A percentile compares a stretch with the other conserved stretches of the same genome.
Conservation (phyloP, 23 red algal genomes). For the Gracilaria vermiculophylla region DNA sequence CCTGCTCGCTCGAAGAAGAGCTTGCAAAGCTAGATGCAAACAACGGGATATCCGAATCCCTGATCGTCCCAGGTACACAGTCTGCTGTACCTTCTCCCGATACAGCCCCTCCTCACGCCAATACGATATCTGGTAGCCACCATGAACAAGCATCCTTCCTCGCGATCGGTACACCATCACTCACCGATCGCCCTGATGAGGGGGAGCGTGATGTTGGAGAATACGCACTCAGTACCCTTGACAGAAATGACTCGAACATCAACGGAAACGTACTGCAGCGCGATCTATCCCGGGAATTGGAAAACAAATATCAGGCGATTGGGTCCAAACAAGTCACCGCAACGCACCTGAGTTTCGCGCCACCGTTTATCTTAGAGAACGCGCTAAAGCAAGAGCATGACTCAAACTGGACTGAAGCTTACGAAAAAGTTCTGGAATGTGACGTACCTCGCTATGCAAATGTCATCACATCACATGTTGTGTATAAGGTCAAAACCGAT, state of each 20-base stretch:
- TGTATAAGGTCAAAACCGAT: conserved; percentile 29
- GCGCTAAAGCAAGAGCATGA: background rate
- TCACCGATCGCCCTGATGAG: too few relatives aligned
- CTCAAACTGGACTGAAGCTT: conserved; percentile 1
- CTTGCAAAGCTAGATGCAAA: background rate
- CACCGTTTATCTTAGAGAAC: conserved; percentile 1
- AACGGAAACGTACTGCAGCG: background rate
- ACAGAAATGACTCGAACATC: too few relatives aligned
- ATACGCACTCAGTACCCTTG: too few relatives aligned
- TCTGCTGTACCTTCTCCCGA: too few relatives aligned
- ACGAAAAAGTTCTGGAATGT: background rate
- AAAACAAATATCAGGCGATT: background rate
- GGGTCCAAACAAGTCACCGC: background rate
- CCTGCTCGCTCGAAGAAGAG: too few relatives aligned
- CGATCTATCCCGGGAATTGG: background rate
- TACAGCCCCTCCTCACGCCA: too few relatives aligned
- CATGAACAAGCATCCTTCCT: too few relatives aligned
- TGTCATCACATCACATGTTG: conserved; percentile 6
- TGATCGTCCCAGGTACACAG: too few relatives aligned
- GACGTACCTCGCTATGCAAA: conserved; percentile 15
- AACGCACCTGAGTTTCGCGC: background rate
- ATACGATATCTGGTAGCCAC: too few relatives aligned
- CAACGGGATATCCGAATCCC: too few relatives aligned
- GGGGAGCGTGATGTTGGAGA: background rate
- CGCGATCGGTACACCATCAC: too few relatives aligned